Evolutionary conservation across 306 rosid genomes (phyloP).

Genomic region (Ormosia emarginata): DNA sequence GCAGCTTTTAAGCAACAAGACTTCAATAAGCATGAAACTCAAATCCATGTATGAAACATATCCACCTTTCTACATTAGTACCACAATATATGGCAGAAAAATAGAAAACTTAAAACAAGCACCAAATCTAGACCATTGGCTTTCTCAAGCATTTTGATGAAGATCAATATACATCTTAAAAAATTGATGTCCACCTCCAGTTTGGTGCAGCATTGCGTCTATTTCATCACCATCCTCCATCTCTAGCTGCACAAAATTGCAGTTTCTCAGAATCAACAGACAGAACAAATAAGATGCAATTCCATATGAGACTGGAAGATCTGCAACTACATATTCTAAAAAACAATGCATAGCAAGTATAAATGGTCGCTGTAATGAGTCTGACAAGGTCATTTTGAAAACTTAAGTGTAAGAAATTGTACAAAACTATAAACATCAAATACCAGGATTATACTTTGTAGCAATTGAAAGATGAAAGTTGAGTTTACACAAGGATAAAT

Average conservation of each 20-base stretch:
- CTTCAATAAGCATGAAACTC: background rate
- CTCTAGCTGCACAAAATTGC: conserved; percentile 11
- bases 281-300: background rate
- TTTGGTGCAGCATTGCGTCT: conserved; percentile 35
- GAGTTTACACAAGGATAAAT: background rate
- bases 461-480: background rate
- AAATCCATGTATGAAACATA: background rate
- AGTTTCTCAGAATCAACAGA: background rate
- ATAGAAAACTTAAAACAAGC: background rate
- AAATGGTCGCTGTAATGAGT: background rate
- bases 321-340: background rate
- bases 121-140: background rate
- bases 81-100: background rate
- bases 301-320: background rate
- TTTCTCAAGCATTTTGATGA: background rate
- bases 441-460: background rate
- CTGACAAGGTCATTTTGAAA: background rate
- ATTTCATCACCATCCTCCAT: conserved; percentile 41
- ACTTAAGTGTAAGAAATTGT: background rate
- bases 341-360: background rate
- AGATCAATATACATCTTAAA: background rate
- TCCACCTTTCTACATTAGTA: background rate
- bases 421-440: background rate
- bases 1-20: background rate
- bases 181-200: conserved; percentile 13